Conservation (phyloP, 352 stramenopile species). For the Phytophthora sp. region DNA sequence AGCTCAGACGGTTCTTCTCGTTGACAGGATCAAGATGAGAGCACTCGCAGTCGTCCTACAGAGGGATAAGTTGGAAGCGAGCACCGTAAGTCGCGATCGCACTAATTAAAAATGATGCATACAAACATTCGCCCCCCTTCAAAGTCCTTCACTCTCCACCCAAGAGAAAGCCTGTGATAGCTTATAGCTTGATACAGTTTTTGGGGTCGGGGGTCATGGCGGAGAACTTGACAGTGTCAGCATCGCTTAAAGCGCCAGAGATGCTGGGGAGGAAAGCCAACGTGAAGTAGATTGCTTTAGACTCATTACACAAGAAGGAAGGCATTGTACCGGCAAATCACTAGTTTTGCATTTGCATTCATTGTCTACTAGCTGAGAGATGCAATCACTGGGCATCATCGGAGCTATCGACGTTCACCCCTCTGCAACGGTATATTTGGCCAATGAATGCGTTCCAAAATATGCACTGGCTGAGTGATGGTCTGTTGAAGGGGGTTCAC, state of each 20-base stretch:
- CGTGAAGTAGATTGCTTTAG: background rate
- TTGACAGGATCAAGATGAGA: background rate
- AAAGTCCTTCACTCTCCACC: conserved; percentile 45
- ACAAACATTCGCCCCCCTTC: conserved; percentile 43
- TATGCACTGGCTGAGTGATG: conserved; percentile 26
- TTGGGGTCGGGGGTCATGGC: conserved; percentile 14
- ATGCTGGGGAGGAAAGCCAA: background rate
- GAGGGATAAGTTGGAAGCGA: background rate
- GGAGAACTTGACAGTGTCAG: conserved; percentile 17
- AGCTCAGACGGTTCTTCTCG: conserved; percentile 2
- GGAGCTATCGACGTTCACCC: background rate
- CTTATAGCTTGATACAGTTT: conserved; percentile 1
- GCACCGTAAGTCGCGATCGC: background rate
- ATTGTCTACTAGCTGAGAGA: background rate
- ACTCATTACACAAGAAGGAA: too few species aligned
- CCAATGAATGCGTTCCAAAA: conserved; percentile 10
- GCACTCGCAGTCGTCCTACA: background rate
- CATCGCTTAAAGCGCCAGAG: conserved; percentile 1
- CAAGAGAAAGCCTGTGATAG: conserved; percentile 33
- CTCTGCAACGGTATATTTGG: background rate
- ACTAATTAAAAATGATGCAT: conserved; percentile 17
- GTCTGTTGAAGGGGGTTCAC: conserved; percentile 20
- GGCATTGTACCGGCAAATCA: too few species aligned
- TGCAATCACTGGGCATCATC: background rate
- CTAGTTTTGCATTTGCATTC: background rate